Percentiles rank a stretch among this genome's conserved stretches.
phyloP scores from a whole-genome alignment of 305 asterid genomes.

The Fraxinus velutina region DNA sequence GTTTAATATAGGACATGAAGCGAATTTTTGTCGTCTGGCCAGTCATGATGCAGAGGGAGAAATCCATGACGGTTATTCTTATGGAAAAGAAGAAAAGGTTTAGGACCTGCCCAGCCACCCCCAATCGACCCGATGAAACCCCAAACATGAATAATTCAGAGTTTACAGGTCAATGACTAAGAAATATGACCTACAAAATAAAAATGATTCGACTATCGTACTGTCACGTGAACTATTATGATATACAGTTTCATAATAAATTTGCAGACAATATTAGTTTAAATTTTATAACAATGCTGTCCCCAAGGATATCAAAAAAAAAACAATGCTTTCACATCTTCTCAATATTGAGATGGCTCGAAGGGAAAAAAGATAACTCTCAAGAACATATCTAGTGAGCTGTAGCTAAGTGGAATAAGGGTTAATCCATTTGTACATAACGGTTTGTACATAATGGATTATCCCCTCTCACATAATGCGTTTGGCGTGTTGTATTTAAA shows the following conservation, averaged over 20 bases:
- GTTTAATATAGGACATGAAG: not conserved
- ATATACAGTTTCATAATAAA: not conserved
- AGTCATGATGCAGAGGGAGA: not conserved
- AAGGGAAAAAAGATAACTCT: not conserved
- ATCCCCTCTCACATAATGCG: too few species aligned
- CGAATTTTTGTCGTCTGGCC: not conserved
- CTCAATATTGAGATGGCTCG: not conserved
- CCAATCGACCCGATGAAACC: not conserved
- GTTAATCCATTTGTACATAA: too few species aligned
- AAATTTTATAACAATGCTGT: not conserved
- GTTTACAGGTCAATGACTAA: not conserved
- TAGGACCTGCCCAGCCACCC: not conserved
- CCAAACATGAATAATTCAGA: not conserved
- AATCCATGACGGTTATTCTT: not conserved
- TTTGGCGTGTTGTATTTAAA: too few species aligned
- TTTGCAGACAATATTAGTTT: not conserved
- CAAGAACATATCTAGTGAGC: not conserved
- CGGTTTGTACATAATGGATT: too few species aligned
- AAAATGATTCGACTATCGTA: not conserved
- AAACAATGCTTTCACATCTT: not conserved
- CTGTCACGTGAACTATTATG: not conserved
- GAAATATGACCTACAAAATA: not conserved
- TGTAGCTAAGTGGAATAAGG: not conserved
- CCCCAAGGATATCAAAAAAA: not conserved
- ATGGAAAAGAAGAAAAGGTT: not conserved